Percentiles rank a stretch among this genome's conserved stretches.
Evolutionary conservation across 306 rosid genomes (phyloP).

Genomic region (Vigna reflexopilosa): DNA sequence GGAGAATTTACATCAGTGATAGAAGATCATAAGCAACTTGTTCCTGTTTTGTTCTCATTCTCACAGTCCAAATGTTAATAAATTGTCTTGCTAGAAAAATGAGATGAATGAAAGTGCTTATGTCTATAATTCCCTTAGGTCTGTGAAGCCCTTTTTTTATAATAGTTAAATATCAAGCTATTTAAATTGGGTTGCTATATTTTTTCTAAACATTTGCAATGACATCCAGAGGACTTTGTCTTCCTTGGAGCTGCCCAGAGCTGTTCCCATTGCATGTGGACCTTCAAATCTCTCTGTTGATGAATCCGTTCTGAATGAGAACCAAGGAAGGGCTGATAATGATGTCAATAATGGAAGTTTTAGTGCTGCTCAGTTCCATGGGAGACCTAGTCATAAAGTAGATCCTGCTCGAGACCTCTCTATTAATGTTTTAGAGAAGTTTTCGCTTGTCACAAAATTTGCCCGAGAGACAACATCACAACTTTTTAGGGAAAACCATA

Average conservation of each 20-base stretch:
- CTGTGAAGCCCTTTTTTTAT: slow-evolving; percentile 24
- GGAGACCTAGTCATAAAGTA: slow-evolving; percentile 65
- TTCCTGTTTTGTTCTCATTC: slow-evolving; percentile 23
- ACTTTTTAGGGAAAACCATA: slow-evolving; percentile 80
- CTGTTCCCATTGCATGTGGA: slow-evolving; percentile 69
- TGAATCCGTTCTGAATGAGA: slow-evolving; percentile 59
- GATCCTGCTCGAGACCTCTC: slow-evolving; percentile 96
- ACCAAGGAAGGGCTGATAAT: slow-evolving; percentile 56
- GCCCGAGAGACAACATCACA: slow-evolving; percentile 99
- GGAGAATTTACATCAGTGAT: slow-evolving; percentile 22
- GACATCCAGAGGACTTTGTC: slow-evolving; percentile 84
- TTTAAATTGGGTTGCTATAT: slow-evolving; percentile 28
- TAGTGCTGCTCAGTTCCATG: slow-evolving; percentile 59
- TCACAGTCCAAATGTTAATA: slow-evolving; percentile 30
- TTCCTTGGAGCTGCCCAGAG: slow-evolving; percentile 93
- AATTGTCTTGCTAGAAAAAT: slow-evolving; percentile 25
- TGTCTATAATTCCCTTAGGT: slow-evolving; percentile 26
- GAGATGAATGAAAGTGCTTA: slow-evolving; percentile 24
- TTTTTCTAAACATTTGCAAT: slow-evolving; percentile 49
- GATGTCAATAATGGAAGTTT: slow-evolving; percentile 55
- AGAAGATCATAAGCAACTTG: slow-evolving; percentile 12
- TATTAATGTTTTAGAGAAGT: slow-evolving; percentile 92
- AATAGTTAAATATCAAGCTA: neutral
- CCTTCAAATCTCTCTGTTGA: slow-evolving; percentile 58
- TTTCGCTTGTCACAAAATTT: slow-evolving; percentile 96